Conservation (phyloP, 2,329 filamentous ascomycete species). For the Colletotrichum sp. region DNA sequence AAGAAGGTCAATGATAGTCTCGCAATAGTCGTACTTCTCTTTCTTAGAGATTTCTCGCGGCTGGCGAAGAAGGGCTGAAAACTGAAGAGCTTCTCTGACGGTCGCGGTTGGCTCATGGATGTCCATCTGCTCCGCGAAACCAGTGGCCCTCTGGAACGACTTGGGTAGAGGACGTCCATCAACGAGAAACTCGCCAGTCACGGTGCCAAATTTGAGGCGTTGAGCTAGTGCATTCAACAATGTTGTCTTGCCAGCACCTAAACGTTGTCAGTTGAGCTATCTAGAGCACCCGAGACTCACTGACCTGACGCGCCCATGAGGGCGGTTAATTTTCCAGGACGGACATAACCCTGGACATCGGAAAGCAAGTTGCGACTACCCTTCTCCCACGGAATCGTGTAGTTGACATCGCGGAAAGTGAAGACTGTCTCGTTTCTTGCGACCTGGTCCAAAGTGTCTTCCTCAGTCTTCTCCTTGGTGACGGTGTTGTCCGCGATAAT, state of each 20-base stretch:
- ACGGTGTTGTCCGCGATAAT: conserved; percentile 54
- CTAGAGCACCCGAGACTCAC: not conserved
- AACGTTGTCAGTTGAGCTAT: not conserved
- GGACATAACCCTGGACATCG: conserved; percentile 83
- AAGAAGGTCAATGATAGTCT: conserved; percentile 71
- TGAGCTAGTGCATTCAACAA: conserved; percentile 76
- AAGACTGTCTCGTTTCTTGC: conserved; percentile 67
- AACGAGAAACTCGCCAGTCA: conserved; percentile 80
- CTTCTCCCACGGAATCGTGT: conserved; percentile 59
- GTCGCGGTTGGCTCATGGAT: conserved; percentile 71
- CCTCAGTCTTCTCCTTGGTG: conserved; percentile 24
- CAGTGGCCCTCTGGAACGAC: conserved; percentile 82
- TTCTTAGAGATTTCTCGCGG: conserved; percentile 57
- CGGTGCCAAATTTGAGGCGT: conserved; percentile 77
- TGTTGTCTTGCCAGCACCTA: conserved; percentile 72
- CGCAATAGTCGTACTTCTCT: conserved; percentile 72
- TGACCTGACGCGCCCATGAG: conserved; percentile 69
- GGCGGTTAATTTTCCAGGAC: conserved; percentile 80
- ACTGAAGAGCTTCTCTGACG: conserved; percentile 69
- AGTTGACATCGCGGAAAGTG: conserved; percentile 57
- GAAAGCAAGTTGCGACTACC: conserved; percentile 74
- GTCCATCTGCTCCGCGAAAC: conserved; percentile 70
- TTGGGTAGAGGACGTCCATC: conserved; percentile 74
- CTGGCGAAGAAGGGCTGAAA: conserved; percentile 70
- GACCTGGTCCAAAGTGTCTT: conserved; percentile 49